A percentile compares a stretch with the other conserved stretches of the same genome.
Conservation (phyloP, 345 rosid genomes). For the Excoecaria agallocha region DNA sequence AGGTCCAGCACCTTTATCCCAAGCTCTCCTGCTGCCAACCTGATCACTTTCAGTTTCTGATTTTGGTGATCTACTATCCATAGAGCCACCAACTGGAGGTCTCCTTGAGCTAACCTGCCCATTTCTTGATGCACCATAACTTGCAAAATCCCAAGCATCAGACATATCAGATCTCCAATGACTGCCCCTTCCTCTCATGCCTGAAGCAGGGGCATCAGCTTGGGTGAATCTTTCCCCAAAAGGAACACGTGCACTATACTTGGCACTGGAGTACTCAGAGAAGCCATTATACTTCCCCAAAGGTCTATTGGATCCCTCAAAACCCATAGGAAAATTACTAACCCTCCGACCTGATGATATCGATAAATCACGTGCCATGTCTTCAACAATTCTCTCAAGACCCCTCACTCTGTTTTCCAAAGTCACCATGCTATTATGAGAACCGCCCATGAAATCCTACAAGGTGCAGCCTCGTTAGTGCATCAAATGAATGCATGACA, state of each 20-base stretch:
- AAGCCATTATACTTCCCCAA: slow-evolving; percentile 69
- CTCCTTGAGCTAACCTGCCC: slow-evolving; percentile 67
- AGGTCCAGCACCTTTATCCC: slow-evolving; percentile 74
- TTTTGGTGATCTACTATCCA: slow-evolving; percentile 59
- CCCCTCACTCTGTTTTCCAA: slow-evolving; percentile 92
- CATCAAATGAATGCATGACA: slow-evolving; percentile 12
- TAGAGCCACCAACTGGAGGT: slow-evolving; percentile 45
- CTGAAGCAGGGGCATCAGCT: slow-evolving; percentile 57
- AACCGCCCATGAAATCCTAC: slow-evolving; percentile 99
- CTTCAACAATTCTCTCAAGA: slow-evolving; percentile 95
- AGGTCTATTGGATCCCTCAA: slow-evolving; percentile 63
- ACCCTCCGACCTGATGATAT: slow-evolving; percentile 78
- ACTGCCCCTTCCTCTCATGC: slow-evolving; percentile 65
- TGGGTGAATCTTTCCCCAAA: slow-evolving; percentile 76
- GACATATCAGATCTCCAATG: slow-evolving; percentile 71
- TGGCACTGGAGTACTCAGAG: slow-evolving; percentile 58
- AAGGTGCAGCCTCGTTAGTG: slow-evolving; percentile 27
- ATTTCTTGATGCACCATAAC: slow-evolving; percentile 65
- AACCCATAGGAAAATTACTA: slow-evolving; percentile 49
- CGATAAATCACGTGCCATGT: slow-evolving; percentile 87
- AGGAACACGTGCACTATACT: slow-evolving; percentile 59
- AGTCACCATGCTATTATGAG: slow-evolving; percentile 89
- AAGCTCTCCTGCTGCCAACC: slow-evolving; percentile 70
- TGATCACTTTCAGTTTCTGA: slow-evolving; percentile 73
- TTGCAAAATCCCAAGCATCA: slow-evolving; percentile 72